Conservation (phyloP, 2,329 filamentous ascomycete species). For the Aspergillus uvarum region DNA sequence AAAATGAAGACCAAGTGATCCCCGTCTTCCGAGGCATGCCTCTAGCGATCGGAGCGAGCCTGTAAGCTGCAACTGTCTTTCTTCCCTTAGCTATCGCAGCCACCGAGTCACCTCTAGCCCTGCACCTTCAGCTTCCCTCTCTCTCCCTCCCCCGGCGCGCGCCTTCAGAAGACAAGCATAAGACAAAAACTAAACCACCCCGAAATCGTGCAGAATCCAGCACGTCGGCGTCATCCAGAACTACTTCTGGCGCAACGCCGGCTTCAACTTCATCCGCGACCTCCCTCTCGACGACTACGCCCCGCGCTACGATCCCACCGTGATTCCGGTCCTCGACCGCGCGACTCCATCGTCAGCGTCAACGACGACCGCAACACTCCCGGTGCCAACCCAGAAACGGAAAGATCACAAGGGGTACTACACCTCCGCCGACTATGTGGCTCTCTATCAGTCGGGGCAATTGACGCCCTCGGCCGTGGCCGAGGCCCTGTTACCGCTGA, state of each 20-base stretch:
- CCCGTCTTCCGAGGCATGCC: conserved; percentile 67
- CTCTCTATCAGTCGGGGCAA: conserved; percentile 67
- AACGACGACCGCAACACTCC: conserved; percentile 19
- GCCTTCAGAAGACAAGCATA: background rate
- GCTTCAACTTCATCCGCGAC: conserved; percentile 59
- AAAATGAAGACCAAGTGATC: conserved; percentile 59
- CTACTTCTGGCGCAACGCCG: conserved; percentile 70
- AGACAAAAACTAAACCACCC: background rate
- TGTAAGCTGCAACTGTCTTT: conserved; percentile 49
- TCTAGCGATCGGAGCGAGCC: conserved; percentile 60
- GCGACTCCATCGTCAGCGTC: no score
- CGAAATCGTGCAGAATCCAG: conserved; percentile 49
- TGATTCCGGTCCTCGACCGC: conserved; percentile 46
- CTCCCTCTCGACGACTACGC: conserved; percentile 57
- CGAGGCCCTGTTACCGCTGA: conserved; percentile 69
- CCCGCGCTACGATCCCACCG: conserved; percentile 58
- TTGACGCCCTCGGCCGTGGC: conserved; percentile 71
- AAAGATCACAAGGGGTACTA: conserved; percentile 54
- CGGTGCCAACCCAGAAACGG: conserved; percentile 37
- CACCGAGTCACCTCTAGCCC: no score
- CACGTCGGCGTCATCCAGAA: conserved; percentile 62
- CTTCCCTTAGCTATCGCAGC: no score
- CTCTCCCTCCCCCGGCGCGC: no score
- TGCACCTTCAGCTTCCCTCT: no score
- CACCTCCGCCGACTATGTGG: conserved; percentile 74